Base-by-base conservation (phyloP, 2,329 filamentous ascomycete species). In the Penicillium palitans region DNA sequence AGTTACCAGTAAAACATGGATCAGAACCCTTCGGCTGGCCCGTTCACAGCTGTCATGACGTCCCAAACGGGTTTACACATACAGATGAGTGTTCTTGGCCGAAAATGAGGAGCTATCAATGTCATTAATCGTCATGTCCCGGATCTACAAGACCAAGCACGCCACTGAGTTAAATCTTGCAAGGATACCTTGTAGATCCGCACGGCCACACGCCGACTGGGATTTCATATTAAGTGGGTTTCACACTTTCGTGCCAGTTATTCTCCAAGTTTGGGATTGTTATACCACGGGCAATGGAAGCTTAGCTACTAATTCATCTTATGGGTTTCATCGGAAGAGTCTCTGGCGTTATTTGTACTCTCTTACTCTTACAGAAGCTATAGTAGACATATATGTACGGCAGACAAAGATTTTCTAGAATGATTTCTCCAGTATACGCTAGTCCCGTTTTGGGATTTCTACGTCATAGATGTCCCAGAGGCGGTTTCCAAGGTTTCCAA, bases 81-180 rank as follows among this genome's bases (percentile, higher is more conserved):
- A n/a, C 31, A 42, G 29, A 27, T 35, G 33, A 25, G 4, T 29
- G 9, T 44, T 31, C 50, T 51, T 58, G 35, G 55, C 47, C 31
- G 19, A 29, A 35, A 35, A 51, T 17, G 25, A 46, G 42, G 7
- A 57, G 31, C 57, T 54, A 39, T 48, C 33, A 40, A 53, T 63
- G 65, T 64, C 61, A 61, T 64, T 37, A 19, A 45, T 52, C 57
- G 61, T 65, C 64, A 62, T 65, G 42, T 57, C 40, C 49, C 52
- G 35, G 53, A 58, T 52, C 46, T 44, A n/a, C 47, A 50, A 35
- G 17, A 39, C 33, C 29, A 42, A 52, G 15, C 40, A 42, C 55
- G 59, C 59, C 61, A 65, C 61, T 57, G 35, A 52, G 24, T 48
- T 19, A 52, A n/a, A 29, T 17, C 24, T 40, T 50, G 19, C 33